phyloP scores from a whole-genome alignment of 164 flowering plant genomes.

The Taxillus chinensis region DNA sequence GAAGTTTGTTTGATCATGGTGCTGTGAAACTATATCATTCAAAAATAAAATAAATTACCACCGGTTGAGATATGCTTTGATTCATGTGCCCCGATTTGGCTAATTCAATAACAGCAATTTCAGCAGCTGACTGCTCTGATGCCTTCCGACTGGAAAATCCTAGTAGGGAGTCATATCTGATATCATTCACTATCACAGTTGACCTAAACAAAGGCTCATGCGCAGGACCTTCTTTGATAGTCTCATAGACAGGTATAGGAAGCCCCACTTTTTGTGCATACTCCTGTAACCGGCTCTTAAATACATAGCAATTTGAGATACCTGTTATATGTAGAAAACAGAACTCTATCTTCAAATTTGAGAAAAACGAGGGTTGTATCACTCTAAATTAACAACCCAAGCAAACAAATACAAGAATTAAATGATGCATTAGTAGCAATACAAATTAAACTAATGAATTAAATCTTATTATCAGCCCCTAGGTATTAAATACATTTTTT shows the following conservation, averaged over 20 bases:
- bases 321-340: constrained; percentile 25
- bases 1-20: too few species aligned
- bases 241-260: constrained; percentile 62
- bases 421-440: too few species aligned
- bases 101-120: constrained; percentile 72
- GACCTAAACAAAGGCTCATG: constrained; percentile 74
- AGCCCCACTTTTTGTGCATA: constrained; percentile 68
- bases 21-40: background rate
- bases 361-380: too few species aligned
- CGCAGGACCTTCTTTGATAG: constrained; percentile 74
- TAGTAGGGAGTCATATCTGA: constrained; percentile 71
- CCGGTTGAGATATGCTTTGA: constrained; percentile 46
- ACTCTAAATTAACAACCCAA: too few species aligned
- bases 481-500: too few species aligned
- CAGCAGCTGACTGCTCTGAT: constrained; percentile 98
- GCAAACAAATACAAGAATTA: too few species aligned
- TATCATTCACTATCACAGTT: constrained; percentile 55
- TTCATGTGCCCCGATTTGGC: constrained; percentile 39
- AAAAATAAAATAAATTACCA: constrained; percentile 40
- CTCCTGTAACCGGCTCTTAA: constrained; percentile 81
- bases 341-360: too few species aligned
- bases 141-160: constrained; percentile 91
- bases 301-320: constrained; percentile 73
- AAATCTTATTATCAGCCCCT: too few species aligned
- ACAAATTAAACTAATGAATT: too few species aligned